These are phyloP conservation scores for Cajanus cajan DNA, from an alignment of 306 rosid species.

Conservation along the genomic window DNA sequence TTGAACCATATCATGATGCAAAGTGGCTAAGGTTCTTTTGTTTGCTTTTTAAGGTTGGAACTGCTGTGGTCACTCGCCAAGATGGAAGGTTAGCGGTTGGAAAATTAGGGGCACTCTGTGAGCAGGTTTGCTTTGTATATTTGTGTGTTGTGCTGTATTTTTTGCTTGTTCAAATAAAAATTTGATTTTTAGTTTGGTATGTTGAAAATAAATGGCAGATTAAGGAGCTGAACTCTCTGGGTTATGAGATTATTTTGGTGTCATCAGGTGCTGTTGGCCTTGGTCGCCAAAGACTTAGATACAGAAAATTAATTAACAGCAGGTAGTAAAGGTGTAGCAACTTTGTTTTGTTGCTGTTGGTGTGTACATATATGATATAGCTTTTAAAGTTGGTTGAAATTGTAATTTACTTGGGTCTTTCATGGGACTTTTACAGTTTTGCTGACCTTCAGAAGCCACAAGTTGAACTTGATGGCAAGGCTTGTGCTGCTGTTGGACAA, in stretches of 20 bases:
- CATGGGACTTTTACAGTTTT: slow-evolving; percentile 53
- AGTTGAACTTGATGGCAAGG: slow-evolving; percentile 94
- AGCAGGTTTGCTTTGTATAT: slow-evolving; percentile 56
- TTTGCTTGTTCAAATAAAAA: not conserved
- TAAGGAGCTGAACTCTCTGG: slow-evolving; percentile 74
- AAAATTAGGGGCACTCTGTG: slow-evolving; percentile 82
- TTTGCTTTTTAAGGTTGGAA: slow-evolving; percentile 40
- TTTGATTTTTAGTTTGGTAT: slow-evolving; percentile 21
- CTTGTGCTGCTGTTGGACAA: slow-evolving; percentile 99
- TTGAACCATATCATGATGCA: slow-evolving; percentile 9
- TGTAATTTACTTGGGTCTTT: slow-evolving; percentile 10
- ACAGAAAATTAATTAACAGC: slow-evolving; percentile 80
- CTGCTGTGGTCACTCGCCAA: slow-evolving; percentile 49
- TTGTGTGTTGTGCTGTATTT: not conserved
- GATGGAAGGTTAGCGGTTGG: slow-evolving; percentile 50
- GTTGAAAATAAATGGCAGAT: slow-evolving; percentile 56
- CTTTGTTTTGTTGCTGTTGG: not conserved
- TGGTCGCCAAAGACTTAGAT: slow-evolving; percentile 93
- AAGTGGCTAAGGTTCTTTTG: slow-evolving; percentile 15
- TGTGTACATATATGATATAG: not conserved
- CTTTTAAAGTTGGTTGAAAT: slow-evolving; percentile 21
- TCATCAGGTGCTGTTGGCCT: slow-evolving; percentile 98
- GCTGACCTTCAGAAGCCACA: slow-evolving; percentile 98
- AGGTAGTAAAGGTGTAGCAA: slow-evolving; percentile 49
- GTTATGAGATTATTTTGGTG: slow-evolving; percentile 88